These are phyloP conservation scores for Brassica napus DNA, from an alignment of 345 rosid species.

Conservation along the genomic window DNA sequence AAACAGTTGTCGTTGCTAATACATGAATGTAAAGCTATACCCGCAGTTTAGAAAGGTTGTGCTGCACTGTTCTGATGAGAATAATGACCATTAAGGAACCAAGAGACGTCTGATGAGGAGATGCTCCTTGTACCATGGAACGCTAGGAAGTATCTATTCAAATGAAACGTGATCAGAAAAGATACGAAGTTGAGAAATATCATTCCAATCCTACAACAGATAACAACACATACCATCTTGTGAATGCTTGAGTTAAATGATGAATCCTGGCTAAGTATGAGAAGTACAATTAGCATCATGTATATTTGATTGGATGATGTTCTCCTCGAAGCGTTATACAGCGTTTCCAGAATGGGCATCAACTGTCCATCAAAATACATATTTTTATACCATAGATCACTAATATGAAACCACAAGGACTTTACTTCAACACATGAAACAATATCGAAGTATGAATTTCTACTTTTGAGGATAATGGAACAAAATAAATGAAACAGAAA, in stretches of 20 bases:
- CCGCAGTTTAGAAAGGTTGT: slow-evolving; percentile 94
- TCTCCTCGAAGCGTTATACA: slow-evolving; percentile 82
- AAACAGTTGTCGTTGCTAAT: neutral
- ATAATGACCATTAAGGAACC: slow-evolving; percentile 91
- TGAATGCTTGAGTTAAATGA: slow-evolving; percentile 90
- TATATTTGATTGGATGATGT: slow-evolving; percentile 93
- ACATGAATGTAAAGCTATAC: slow-evolving; percentile 51
- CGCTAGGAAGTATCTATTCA: slow-evolving; percentile 74
- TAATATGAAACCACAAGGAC: slow-evolving; percentile 6
- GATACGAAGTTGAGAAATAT: neutral
- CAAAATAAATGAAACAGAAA: slow-evolving; percentile 1
- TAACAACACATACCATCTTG: slow-evolving; percentile 68
- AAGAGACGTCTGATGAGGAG: slow-evolving; percentile 92
- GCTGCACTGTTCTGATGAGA: slow-evolving; percentile 93
- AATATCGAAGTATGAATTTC: slow-evolving; percentile 1
- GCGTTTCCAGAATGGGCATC: slow-evolving; percentile 92
- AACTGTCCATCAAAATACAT: slow-evolving; percentile 53
- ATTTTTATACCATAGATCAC: neutral
- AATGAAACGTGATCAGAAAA: slow-evolving; percentile 26
- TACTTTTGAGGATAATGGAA: neutral
- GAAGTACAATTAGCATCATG: slow-evolving; percentile 93
- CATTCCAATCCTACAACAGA: slow-evolving; percentile 4
- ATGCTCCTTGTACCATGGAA: slow-evolving; percentile 97
- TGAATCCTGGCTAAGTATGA: slow-evolving; percentile 92
- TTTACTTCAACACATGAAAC: slow-evolving; percentile 5